Percentiles rank a stretch among this genome's conserved stretches.
Conservation (phyloP, 306 rosid species). For the Cucurbita maxima region DNA sequence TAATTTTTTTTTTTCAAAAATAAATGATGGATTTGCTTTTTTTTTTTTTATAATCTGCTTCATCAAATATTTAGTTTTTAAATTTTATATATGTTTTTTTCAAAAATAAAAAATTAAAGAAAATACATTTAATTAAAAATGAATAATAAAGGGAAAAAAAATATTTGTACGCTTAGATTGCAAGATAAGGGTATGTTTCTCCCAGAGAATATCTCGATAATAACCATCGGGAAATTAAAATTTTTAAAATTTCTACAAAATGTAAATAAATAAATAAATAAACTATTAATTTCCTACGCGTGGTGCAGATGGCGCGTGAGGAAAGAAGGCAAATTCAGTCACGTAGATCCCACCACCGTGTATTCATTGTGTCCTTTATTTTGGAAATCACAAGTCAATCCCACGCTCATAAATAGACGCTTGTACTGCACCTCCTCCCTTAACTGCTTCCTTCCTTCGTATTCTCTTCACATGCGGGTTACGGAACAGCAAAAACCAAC, state of each 20-base stretch:
- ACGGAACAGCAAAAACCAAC: not conserved
- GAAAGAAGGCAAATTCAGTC: not conserved
- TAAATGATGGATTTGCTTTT: too few relatives aligned
- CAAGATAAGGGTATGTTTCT: not conserved
- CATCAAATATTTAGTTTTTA: too few relatives aligned
- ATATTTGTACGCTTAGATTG: not conserved
- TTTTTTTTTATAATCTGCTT: too few relatives aligned
- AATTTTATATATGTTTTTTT: too few relatives aligned
- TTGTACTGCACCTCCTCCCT: not conserved
- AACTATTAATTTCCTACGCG: not conserved
- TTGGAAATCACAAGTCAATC: not conserved
- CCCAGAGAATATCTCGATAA: not conserved
- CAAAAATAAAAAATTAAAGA: too few relatives aligned
- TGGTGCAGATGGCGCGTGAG: not conserved
- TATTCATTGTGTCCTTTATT: not conserved
- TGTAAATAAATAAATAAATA: not conserved
- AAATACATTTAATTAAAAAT: too few relatives aligned
- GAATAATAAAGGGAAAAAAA: too few relatives aligned
- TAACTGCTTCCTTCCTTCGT: not conserved
- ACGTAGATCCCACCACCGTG: constrained; percentile 9
- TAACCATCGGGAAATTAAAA: not conserved
- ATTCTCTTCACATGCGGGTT: constrained; percentile 2
- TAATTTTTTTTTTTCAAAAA: too few relatives aligned
- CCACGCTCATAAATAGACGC: not conserved
- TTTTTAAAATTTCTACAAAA: not conserved